These are phyloP conservation scores for Paecilomyces sp. DNA, from an alignment of 2,329 filamentous ascomycete species.

Conservation along the genomic window DNA sequence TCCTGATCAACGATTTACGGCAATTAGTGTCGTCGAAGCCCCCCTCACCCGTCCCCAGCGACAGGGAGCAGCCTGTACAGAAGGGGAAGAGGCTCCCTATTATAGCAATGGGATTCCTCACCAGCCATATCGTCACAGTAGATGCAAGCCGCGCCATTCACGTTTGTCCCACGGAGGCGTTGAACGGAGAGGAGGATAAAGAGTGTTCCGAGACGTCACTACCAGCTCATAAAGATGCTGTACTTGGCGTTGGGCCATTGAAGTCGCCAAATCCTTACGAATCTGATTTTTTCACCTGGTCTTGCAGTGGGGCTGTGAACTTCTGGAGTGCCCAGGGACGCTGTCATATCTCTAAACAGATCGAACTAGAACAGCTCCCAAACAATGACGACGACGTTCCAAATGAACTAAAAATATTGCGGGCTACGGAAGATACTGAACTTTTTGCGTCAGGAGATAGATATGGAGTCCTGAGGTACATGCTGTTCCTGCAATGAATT, in stretches of 20 bases:
- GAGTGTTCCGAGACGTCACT: constrained; percentile 30
- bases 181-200: constrained; percentile 22
- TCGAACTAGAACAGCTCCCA: constrained; percentile 60
- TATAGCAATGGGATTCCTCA: constrained; percentile 62
- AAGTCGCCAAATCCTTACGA: constrained; percentile 51
- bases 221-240: constrained; percentile 51
- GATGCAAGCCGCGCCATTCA: constrained; percentile 71
- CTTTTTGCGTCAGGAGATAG: constrained; percentile 79
- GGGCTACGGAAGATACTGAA: constrained; percentile 53
- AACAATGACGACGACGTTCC: constrained; percentile 34
- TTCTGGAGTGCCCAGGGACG: constrained; percentile 75
- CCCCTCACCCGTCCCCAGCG: constrained; percentile 16
- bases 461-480: constrained; percentile 65
- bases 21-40: constrained; percentile 17
- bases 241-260: constrained; percentile 66
- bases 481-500: neutral
- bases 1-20: constrained; percentile 35
- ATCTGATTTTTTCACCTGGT: constrained; percentile 84
- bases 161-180: constrained; percentile 42
- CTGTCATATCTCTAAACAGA: constrained; percentile 55
- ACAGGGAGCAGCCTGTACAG: constrained; percentile 13
- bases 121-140: constrained; percentile 63
- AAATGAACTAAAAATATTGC: constrained; percentile 54
- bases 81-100: constrained; percentile 36
- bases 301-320: constrained; percentile 67